Evolutionary conservation across 2,329 filamentous ascomycete genomes (phyloP), one percentile per base, ranked within the genome.

Genomic region (Teratosphaeria gauchensis): DNA sequence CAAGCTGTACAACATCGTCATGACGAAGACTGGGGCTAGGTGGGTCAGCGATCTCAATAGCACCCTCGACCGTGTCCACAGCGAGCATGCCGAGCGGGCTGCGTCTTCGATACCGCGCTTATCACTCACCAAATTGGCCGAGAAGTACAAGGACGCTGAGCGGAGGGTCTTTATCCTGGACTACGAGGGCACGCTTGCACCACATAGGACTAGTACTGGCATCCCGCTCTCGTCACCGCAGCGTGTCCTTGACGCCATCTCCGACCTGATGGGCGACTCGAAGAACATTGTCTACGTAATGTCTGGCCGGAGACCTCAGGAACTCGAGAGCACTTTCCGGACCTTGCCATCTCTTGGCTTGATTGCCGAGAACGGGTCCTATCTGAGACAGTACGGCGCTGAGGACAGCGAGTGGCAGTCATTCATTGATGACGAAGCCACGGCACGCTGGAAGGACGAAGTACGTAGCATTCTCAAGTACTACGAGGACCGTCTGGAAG

Each of bases 281-380:
- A 84, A 82, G 61, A 97, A 97, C 69, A 85, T 85, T 1, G 88
- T 97, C 30, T 97, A 96, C 67, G 86, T 97, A 64, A 97, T 96
- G 90, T 96, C 90, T 57, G 87, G 89, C 8, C 86, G 90, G 35
- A 88, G 86, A 65, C 89, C 91, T 0, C 89, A 95, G 66, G 91
- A 96, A 68, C 84, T 96, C 35, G 90, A 96, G 65, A 84, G 87
- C 4, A 80, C 95, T 1, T 96, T 97, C 79, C 86, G 86, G 56
- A 84, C 88, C 28, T 87, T 96, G 1, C 88, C 89, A 4, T 87
- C 88, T 61, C 77, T 96, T 2, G 94, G 94, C 2, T 79, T 97
- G 4, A 95, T 97, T 63, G 92, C 92, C 0, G 92, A 97, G 75
- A 96, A 96, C 64, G 92, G 92, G 1, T 95, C 90, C 71, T 97